Percentiles rank a stretch among this genome's conserved stretches.
phyloP scores from a whole-genome alignment of 2,329 filamentous ascomycete species.

The Tolypocladium guangdongense region DNA sequence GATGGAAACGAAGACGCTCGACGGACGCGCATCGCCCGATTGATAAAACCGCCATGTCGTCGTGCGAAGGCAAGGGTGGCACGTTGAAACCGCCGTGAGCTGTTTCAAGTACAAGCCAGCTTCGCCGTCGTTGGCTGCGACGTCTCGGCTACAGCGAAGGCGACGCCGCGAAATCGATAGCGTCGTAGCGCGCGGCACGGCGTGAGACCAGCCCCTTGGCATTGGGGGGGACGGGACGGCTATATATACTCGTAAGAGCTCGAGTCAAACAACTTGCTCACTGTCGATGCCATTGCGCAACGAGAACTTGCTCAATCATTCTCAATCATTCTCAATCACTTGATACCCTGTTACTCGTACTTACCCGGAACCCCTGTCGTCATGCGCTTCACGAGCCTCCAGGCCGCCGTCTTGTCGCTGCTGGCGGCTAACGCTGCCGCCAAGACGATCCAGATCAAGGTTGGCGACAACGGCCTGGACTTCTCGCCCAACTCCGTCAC shows the following conservation, averaged over 20 bases:
- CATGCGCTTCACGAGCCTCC: constrained; percentile 8
- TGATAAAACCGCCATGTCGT: neutral
- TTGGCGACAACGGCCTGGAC: constrained; percentile 35
- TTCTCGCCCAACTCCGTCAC: constrained; percentile 24
- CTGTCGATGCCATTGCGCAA: no score
- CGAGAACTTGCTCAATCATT: neutral
- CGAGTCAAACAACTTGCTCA: neutral
- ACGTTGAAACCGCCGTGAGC: neutral
- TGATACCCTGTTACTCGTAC: neutral
- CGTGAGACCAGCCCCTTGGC: neutral
- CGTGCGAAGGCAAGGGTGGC: neutral
- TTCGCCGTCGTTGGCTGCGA: neutral
- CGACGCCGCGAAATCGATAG: neutral
- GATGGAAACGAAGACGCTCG: neutral
- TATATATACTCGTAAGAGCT: neutral
- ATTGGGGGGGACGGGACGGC: no score
- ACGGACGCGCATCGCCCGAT: neutral
- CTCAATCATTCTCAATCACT: neutral
- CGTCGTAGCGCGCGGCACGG: neutral
- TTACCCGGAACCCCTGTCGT: neutral
- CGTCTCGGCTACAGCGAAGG: neutral
- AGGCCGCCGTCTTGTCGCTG: constrained; percentile 5
- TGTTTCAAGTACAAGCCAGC: neutral
- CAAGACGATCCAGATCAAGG: constrained; percentile 27
- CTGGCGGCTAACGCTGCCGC: constrained; percentile 17